These are phyloP conservation scores for Neurospora sp. DNA, from an alignment of 495 filamentous ascomycete genomes.

Conservation along the genomic window DNA sequence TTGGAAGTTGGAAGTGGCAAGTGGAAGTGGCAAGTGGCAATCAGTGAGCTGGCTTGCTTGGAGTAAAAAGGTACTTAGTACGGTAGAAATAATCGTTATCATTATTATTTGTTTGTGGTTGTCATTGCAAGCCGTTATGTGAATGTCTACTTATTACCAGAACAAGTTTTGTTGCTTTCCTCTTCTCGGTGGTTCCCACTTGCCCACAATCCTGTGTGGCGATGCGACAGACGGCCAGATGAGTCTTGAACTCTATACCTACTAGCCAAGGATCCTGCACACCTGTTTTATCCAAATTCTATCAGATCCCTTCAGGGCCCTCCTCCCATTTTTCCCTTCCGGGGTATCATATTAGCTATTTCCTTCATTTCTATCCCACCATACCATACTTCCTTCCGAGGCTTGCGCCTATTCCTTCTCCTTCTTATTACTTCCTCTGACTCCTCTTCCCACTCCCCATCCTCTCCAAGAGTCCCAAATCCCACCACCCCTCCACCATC, in stretches of 20 bases:
- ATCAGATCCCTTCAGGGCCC: not conserved
- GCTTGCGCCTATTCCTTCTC: not conserved
- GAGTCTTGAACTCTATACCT: not conserved
- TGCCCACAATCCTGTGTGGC: not conserved
- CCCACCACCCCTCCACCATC: conserved; percentile 38
- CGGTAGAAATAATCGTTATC: not conserved
- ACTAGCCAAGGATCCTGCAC: not conserved
- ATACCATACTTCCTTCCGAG: not conserved
- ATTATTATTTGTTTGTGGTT: not conserved
- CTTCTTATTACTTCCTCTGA: conserved; percentile 1
- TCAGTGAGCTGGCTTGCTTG: not conserved
- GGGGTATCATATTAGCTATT: not conserved
- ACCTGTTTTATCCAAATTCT: not conserved
- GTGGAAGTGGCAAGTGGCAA: not conserved
- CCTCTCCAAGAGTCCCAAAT: conserved; percentile 33
- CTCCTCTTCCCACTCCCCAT: conserved; percentile 21
- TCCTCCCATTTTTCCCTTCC: not conserved
- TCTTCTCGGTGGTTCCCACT: not conserved
- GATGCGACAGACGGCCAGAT: not conserved
- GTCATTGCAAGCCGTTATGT: not conserved
- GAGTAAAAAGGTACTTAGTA: too few species aligned
- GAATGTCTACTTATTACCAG: conserved; percentile 10
- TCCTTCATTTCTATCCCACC: not conserved
- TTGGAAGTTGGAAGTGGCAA: not conserved
- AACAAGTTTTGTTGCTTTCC: conserved; percentile 8